Evolutionary conservation across 495 filamentous ascomycete species (phyloP), one percentile per base, ranked within the genome.

Genomic region (Pseudomonodictys pantanalensis): DNA sequence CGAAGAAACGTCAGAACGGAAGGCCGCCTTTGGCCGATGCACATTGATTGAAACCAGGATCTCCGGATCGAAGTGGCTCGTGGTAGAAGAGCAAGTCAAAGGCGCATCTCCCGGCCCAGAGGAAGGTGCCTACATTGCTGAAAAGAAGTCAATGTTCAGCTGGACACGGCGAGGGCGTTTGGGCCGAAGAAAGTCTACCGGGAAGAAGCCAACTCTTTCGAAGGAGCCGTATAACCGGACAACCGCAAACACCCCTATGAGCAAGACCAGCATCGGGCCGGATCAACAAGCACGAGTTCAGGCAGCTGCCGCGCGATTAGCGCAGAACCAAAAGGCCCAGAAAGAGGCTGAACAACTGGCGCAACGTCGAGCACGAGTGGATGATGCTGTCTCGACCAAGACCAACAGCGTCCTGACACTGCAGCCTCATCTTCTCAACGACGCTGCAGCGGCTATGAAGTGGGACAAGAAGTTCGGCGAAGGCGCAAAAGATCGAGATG

Each of bases 61-160:
- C 55, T 78, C 79, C 25, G 82, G 86, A 42, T 86, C 90, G 38
- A 87, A 86, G 52, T 98, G 95, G 95, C 78, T 98, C 18, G 84
- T 98, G 24, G 84, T 96, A 71, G 92, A 98, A 74, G 93, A 98
- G 75, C 91, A 97, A 72, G 84, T 98, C 52, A 93, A 92, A 70
- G 93, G 93, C 10, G 93, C 93, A 20, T 92, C 91, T 2, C 84
- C 88, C 9, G 89, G 90, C 62, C 87, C 88, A 1, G 89, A 91
- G 52, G 84, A 87, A 11, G 89, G 87, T 20, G 89, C 90, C 0
- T 91, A 93, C 61, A 88, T 97, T 58, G 90, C 87, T 6, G 91
- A 97, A 76, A 97, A 98, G 80, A 96, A 95, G 73, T 74, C 87
- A 53, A 86, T 91, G 57, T 95, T 95, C 72, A 86, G 88, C 62